Evolutionary conservation across 1,139 yeast genomes (phyloP).

Genomic region (Debaryomyces singareniensis): DNA sequence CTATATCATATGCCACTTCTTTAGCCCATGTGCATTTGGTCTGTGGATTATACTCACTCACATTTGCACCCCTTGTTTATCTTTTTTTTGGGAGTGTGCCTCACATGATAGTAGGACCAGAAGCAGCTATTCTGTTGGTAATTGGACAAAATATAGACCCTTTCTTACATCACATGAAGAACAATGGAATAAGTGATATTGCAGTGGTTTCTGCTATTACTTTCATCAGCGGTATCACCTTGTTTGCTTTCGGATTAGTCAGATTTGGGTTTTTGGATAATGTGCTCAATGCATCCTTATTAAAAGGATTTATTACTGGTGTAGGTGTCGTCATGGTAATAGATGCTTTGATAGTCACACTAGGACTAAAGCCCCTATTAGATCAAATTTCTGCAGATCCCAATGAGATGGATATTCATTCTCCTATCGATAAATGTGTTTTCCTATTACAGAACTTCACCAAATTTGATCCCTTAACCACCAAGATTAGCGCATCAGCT

Average conservation of each 20-base stretch:
- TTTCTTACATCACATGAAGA: slow-evolving; percentile 35
- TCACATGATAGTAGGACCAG: slow-evolving; percentile 96
- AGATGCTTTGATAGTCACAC: slow-evolving; percentile 65
- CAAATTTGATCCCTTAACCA: slow-evolving; percentile 47
- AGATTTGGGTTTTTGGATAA: slow-evolving; percentile 87
- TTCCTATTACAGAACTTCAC: slow-evolving; percentile 41
- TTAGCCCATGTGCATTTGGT: slow-evolving; percentile 87
- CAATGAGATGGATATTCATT: slow-evolving; percentile 52
- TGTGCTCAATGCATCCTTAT: slow-evolving; percentile 72
- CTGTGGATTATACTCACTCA: slow-evolving; percentile 77
- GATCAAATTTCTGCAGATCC: slow-evolving; percentile 29
- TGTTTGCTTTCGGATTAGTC: slow-evolving; percentile 72
- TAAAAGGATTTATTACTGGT: slow-evolving; percentile 87
- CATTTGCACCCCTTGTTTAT: slow-evolving; percentile 78
- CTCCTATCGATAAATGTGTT: slow-evolving; percentile 65
- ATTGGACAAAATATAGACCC: slow-evolving; percentile 91
- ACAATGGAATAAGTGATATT: slow-evolving; percentile 42
- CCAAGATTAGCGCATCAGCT: slow-evolving; percentile 44
- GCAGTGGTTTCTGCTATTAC: slow-evolving; percentile 71
- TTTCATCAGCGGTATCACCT: slow-evolving; percentile 68
- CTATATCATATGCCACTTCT: slow-evolving; percentile 83
- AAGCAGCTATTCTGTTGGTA: slow-evolving; percentile 84
- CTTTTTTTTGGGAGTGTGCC: slow-evolving; percentile 87
- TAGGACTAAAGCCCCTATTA: slow-evolving; percentile 52
- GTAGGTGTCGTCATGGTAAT: slow-evolving; percentile 90